Evolutionary conservation across 257 asterid genomes (phyloP), one percentile per base, ranked within the genome.

Genomic region (Solanum bukasovii): DNA sequence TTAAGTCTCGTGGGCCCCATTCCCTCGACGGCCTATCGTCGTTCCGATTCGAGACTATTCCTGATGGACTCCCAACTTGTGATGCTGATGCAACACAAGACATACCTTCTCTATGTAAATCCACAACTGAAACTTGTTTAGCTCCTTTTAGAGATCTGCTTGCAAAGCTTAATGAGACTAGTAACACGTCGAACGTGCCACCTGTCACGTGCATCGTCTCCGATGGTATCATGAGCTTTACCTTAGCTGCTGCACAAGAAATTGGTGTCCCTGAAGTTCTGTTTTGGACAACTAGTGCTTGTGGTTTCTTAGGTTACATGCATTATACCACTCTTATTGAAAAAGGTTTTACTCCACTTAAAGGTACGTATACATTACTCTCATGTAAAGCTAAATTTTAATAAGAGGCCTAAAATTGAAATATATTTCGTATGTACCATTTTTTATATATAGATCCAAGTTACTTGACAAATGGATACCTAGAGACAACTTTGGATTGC

Each of bases 221-320:
- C 2, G 87, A 84, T 42, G 87, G 87, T 23, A 10, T 9, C 63
- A 84, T 84, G 87, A 38, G 79, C 42, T 84, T 84, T 1, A 84
- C 87, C 29, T 13, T 84, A 35, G 79, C 29, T 29, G 87, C 87
- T 3, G 87, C 87, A 7, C 7, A 38, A 14, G 87, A 65, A 5
- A 38, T 84, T 13, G 79, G 63, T 3, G 59, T 84, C 35, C 87
- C 87, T 34, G 79, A 65, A 65, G 25, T 84, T 42, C 38, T n/a
- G 61, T 37, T 84, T 0, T 86, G 88, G 88, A 86, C 88, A 2
- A 31, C 25, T 7, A 86, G 88, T 70, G 88, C 88, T 70, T 86
- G 88, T 70, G 88, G 88, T 49, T 44, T 86, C 88, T 86, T 86
- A 27, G 88, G 40, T 9, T 86, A 86, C 33, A 86, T 71, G 83